Evolutionary conservation across 768 basidiomycete genomes (phyloP), one percentile per base, ranked within the genome.

Genomic region (Vararia minispora): DNA sequence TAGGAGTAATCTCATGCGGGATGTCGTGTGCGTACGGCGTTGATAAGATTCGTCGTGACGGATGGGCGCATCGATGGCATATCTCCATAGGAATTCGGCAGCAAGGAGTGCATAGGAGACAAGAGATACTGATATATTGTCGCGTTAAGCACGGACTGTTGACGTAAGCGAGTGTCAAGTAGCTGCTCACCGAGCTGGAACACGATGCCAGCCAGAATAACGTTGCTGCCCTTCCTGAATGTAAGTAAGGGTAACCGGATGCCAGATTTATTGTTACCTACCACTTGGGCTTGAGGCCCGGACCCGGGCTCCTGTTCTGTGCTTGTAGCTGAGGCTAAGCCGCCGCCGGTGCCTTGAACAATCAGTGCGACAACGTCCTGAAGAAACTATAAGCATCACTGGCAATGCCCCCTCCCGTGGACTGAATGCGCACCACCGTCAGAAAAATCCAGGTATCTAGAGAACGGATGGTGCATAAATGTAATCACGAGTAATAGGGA

Each of bases 341-440:
- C 62, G 2, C 67, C 65, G 2, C 66, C 67, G 7, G 55, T 41
- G 6, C 58, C 64, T 43, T 68, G 67, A 2, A 68, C 49, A 13
- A 65, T 21, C 2, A 68, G 55, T 1, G 63, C 56, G n/a, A 57
- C 28, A 13, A 63, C 40, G 38, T 69, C 66, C 51, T 58, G 37
- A n/a, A 32, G 9, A 35, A 37, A 37, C n/a, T 28, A 24, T 36
- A 16, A 44, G 34, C 24, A 48, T 47, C 33, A 30, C 9, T 3
- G 17, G 26, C 6, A 26, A 16, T 18, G n/a, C 20, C 1, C 4
- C 10, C 2, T 24, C 29, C 3, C 1, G 13, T 3, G 25, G 3
- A n/a, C 4, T 21, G 12, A n/a, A 43, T 57, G 32, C 46, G 58
- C 68, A 18, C 39, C 45, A n/a, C n/a, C 26, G 47, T 41, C 21